These are phyloP conservation scores for Amanita exitialis DNA, from an alignment of 768 basidiomycete species.

Conservation along the genomic window DNA sequence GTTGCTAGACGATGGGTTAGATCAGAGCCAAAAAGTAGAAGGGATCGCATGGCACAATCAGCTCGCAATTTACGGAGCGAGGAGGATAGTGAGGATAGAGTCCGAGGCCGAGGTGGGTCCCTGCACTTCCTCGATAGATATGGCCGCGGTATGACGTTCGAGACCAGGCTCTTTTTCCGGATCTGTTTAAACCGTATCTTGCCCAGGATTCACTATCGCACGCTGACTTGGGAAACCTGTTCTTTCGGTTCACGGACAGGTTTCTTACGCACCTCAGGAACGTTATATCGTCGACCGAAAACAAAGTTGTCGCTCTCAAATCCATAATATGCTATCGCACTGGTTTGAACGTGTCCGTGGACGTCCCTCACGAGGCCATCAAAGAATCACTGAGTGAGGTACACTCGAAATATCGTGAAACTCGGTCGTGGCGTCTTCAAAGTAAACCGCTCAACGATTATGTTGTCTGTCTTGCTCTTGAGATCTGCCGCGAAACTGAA, in stretches of 20 bases:
- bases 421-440: conserved; percentile 37
- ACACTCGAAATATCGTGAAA: conserved; percentile 23
- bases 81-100: conserved; percentile 63
- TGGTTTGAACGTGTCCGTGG: conserved; percentile 44
- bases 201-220: not conserved
- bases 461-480: conserved; percentile 46
- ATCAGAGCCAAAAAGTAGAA: conserved; percentile 36
- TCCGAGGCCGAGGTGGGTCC: conserved; percentile 53
- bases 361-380: conserved; percentile 16
- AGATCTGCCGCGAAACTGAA: conserved; percentile 36
- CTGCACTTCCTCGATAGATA: conserved; percentile 1
- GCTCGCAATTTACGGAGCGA: conserved; percentile 41
- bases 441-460: conserved; percentile 60
- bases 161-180: not conserved
- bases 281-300: conserved; percentile 24
- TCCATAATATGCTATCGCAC: conserved; percentile 73
- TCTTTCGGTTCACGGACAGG: conserved; percentile 22
- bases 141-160: not conserved
- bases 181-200: not conserved
- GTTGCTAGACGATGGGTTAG: conserved; percentile 67
- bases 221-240: conserved; percentile 15
- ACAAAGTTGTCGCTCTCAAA: conserved; percentile 59
- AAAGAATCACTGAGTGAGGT: conserved; percentile 22
- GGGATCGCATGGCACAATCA: conserved; percentile 52
- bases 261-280: conserved; percentile 27